Evolutionary conservation across 2,329 filamentous ascomycete genomes (phyloP).

Genomic region (Pseudogymnoascus sp.): DNA sequence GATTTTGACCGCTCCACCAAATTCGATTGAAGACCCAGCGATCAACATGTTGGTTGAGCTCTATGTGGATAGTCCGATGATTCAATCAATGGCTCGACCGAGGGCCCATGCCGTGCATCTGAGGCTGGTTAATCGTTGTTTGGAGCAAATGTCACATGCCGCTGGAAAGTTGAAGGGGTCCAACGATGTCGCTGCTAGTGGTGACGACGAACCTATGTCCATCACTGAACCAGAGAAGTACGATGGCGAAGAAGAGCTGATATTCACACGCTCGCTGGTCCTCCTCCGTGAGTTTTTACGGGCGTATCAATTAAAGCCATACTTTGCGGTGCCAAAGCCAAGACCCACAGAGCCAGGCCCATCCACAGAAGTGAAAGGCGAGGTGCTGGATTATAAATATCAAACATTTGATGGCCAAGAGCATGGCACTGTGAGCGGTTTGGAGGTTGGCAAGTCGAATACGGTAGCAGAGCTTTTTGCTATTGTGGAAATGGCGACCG

Average conservation of each 20-base stretch:
- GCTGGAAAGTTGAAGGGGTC: constrained; percentile 48
- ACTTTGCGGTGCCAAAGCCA: constrained; percentile 51
- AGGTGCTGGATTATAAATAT: constrained; percentile 60
- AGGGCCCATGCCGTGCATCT: constrained; percentile 55
- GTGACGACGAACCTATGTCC: constrained; percentile 46
- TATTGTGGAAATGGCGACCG: constrained; percentile 58
- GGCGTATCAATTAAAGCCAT: constrained; percentile 53
- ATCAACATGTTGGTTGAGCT: constrained; percentile 65
- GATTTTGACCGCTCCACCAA: constrained; percentile 58
- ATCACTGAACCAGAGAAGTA: constrained; percentile 42
- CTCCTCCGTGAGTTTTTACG: constrained; percentile 61
- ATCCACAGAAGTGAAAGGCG: constrained; percentile 43
- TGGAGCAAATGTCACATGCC: constrained; percentile 59
- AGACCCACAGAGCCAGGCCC: constrained; percentile 20
- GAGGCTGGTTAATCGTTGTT: constrained; percentile 63
- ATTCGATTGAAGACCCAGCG: constrained; percentile 58
- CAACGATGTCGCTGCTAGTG: constrained; percentile 34
- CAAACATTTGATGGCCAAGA: constrained; percentile 60
- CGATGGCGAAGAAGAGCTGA: constrained; percentile 46
- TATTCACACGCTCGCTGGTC: constrained; percentile 61
- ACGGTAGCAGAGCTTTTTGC: constrained; percentile 63
- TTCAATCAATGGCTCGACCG: constrained; percentile 40
- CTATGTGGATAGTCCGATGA: constrained; percentile 55
- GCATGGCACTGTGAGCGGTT: constrained; percentile 50
- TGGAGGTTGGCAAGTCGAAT: constrained; percentile 62